Conservation (phyloP, 2,329 filamentous ascomycete genomes). For the Aspergillus niger region DNA sequence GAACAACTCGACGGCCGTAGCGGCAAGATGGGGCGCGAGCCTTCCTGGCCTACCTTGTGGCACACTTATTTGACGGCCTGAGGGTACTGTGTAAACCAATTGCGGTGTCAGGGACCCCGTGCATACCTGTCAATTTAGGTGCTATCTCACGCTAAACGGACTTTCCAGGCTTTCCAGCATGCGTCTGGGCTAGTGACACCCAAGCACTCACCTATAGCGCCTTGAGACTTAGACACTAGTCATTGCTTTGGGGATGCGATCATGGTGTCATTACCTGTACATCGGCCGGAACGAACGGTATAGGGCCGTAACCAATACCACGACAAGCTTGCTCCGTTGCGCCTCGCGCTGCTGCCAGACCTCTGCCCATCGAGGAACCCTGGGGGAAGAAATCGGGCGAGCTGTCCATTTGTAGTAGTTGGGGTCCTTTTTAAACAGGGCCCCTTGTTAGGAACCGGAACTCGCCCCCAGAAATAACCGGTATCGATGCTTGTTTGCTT, state of each 20-base stretch:
- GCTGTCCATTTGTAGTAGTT: not conserved
- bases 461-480: not conserved
- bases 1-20: not conserved
- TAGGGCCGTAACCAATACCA: not conserved
- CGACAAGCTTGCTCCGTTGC: not conserved
- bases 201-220: not conserved
- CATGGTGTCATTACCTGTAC: not conserved
- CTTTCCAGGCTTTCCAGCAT: not conserved
- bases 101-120: not conserved
- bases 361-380: not conserved
- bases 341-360: not conserved
- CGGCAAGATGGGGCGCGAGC: not conserved
- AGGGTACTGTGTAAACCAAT: not conserved
- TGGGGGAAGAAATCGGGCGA: not conserved
- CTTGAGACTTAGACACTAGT: not conserved
- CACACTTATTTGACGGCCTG: not conserved
- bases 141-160: not conserved
- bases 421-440: not conserved
- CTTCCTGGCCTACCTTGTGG: not conserved
- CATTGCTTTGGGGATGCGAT: not conserved
- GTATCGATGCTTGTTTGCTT: slow-evolving; percentile 9
- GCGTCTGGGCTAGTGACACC: not conserved
- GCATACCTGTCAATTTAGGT: not conserved
- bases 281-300: not conserved
- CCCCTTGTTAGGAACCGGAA: not conserved